Evolutionary conservation across 176 grass and related monocot genomes (phyloP), one percentile per base, ranked within the genome.

Genomic region (Stipa capillata): DNA sequence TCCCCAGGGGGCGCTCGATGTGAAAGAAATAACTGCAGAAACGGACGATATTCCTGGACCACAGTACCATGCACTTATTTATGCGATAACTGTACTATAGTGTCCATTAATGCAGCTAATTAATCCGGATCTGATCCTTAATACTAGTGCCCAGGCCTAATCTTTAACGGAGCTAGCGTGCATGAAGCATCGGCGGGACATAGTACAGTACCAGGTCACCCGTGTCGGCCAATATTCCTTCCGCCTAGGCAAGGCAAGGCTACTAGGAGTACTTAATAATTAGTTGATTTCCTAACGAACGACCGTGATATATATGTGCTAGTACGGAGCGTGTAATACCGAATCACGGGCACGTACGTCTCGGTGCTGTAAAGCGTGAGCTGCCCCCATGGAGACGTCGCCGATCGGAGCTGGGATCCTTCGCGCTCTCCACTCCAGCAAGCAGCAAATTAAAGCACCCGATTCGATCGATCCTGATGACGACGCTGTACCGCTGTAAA

Each of bases 401-500:
- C 3, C 17, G 64, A 81, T 69, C 78, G 11, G 27, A 21, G 78
- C 27, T 81, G 51, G 65, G 78, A 45, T 81, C 62, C 34, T 54
- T 16, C 39, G 11, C 54, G 0, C 18, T 6, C 35, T 15, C 40
- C 24, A 0, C 57, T 12, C 37, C 54, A 14, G 5, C 23, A 7
- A 18, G 63, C 50, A 11, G 48, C 62, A 2, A 45, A 56, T 49
- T 49, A 3, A 47, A 21, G 7, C 23, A 28, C 6, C 48, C 36
- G 34, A 41, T 54, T 47, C 48, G 48, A 31, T 53, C 47, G 45
- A 8, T 35, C 45, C 44, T 2, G 15, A 18, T 1, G 60, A 16
- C 32, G 59, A 65, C 12, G 58, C 74, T n/a, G 57, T 33, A n/a
- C 20, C 60, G 76, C 62, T 79, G 77, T 54, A 67, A 79, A 79